Evolutionary conservation across 352 stramenopile species (phyloP), one percentile per base, ranked within the genome.

Genomic region (Phytophthora europaea): DNA sequence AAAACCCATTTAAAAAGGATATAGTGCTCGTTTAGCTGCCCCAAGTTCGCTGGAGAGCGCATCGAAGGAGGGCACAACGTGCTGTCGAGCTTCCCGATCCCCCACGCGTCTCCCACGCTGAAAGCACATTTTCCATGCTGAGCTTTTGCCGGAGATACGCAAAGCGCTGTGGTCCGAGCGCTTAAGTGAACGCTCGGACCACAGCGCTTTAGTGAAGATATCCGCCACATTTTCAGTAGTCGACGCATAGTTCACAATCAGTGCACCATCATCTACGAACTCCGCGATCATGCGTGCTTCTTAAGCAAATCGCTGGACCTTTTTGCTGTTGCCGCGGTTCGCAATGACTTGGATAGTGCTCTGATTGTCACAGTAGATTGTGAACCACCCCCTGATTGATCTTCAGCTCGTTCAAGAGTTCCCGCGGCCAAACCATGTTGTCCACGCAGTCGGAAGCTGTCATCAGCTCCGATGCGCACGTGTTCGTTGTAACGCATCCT

Each of bases 151-250:
- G 52, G n/a, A 62, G 31, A 63, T 58, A 63, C 54, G 63, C 53
- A 16, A 70, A 70, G 20, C 63, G 28, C 16, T 58, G 52, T 15
- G 47, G 65, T 22, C 55, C 34, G 18, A 65, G 47, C 40, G 26
- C 26, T 2, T 28, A n/a, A n/a, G n/a, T n/a, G n/a, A n/a, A n/a
- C n/a, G n/a, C n/a, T n/a, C n/a, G n/a, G n/a, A n/a, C n/a, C n/a
- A n/a, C n/a, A 65, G 47, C 40, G 26, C 26, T 2, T 28, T 72
- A 4, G 65, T 72, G 48, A 72, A 72, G 3, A 66, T 61, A n/a
- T 65, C 55, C 6, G 64, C 64, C 10, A 48, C 64, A 61, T 60
- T 65, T 15, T 65, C 64, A 47, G 43, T 53, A 48, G 64, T 59
- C 54, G 55, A 18, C 1, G 61, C 64, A 51, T 72, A 72, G 8